phyloP scores from a whole-genome alignment of 2,329 filamentous ascomycete species.

The Ophiostoma sp. region DNA sequence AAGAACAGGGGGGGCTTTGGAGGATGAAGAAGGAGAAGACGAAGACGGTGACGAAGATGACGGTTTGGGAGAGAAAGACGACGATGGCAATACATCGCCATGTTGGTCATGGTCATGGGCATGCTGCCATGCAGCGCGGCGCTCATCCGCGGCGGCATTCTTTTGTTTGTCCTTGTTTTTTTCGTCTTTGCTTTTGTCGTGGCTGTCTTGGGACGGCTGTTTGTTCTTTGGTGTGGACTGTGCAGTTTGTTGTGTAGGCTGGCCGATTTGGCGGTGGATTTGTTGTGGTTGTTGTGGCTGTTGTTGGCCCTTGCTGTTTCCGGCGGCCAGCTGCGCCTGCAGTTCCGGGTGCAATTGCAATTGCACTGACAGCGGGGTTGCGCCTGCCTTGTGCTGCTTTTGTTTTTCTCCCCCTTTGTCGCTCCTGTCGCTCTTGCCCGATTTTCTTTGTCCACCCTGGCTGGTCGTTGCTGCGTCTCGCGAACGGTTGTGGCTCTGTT shows the following conservation, averaged over 20 bases:
- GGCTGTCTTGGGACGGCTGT: background rate
- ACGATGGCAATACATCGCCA: background rate
- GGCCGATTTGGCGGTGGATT: background rate
- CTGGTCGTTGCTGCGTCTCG: background rate
- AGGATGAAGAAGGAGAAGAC: background rate
- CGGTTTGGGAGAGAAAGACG: background rate
- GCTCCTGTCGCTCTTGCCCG: background rate
- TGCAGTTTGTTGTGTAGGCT: background rate
- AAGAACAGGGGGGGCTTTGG: background rate
- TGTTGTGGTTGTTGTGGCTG: background rate
- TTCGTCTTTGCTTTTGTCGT: background rate
- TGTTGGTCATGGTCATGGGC: background rate
- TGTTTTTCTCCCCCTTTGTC: background rate
- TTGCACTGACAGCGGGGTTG: background rate
- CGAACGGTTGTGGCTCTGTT: background rate
- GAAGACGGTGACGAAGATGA: background rate
- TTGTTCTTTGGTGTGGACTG: background rate
- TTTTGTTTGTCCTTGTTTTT: background rate
- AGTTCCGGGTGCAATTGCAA: background rate
- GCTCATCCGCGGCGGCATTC: background rate
- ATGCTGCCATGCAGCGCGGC: background rate
- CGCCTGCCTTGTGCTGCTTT: background rate
- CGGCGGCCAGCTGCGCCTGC: constrained; percentile 7
- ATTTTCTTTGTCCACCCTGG: background rate
- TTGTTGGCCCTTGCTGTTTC: constrained; percentile 13